Base-by-base conservation (phyloP, 805 yeast genomes). In the Kodamaea kakaduensis region DNA sequence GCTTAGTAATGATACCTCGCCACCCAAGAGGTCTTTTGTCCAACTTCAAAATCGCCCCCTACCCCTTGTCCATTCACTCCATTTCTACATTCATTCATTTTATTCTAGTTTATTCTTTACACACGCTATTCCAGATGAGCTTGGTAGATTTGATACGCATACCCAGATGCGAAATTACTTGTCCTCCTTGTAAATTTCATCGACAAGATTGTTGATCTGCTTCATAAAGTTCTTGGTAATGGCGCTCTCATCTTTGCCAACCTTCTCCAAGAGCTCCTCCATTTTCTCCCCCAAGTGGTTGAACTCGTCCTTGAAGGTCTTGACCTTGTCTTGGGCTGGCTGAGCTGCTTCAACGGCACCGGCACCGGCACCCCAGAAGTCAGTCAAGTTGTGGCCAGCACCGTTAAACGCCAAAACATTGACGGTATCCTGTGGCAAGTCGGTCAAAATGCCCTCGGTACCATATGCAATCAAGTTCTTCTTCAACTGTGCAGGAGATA, bases 371-470 rank as follows among this genome's bases (percentile, higher is more conserved):
- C 48, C 61, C 78, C 78, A 75, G 65, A 76, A 73, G 36, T 61
- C 65, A 34, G 73, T 57, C 49, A 76, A 55, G 58, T 70, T 67
- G 50, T 59, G 64, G 39, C 81, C 81, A 41, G 72, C 82, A 44
- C 81, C 84, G 54, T 77, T 77, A 69, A 49, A 78, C 24, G 75
- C 77, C 51, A 78, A 67, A 28, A 75, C 55, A 57, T 78, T 78
- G 36, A 81, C 81, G 26, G 81, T 69, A 22, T 54, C 60, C 38
- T 66, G 68, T 12, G 58, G 58, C 41, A 77, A 56, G 48, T 67
- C 76, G 13, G 59, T 43, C 46, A 78, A 54, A 32, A 60, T 59
- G 37, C 62, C 73, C 41, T 61, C 57, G 22, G 81, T 70, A 45
- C 77, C 79, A 51, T 58, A 77, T 20, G 67, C 56, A 40, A 77